These are phyloP conservation scores for Nakazawaea populi DNA, from an alignment of 805 yeast genomes.

Conservation along the genomic window DNA sequence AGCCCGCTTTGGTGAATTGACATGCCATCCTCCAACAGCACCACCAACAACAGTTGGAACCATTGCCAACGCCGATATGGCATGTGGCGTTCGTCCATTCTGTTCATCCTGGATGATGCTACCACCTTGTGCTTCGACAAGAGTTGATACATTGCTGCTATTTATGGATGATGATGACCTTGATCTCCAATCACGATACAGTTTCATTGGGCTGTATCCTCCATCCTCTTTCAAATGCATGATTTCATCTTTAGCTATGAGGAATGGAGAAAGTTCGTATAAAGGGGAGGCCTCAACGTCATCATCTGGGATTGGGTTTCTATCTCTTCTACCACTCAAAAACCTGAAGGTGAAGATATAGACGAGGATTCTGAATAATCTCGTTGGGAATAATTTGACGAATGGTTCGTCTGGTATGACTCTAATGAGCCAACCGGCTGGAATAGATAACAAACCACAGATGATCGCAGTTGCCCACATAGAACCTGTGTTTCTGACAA, in stretches of 20 bases:
- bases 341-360: slow-evolving; percentile 15
- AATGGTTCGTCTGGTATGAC: slow-evolving; percentile 80
- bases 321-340: slow-evolving; percentile 6
- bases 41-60: slow-evolving; percentile 54
- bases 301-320: background rate
- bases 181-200: slow-evolving; percentile 10
- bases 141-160: slow-evolving; percentile 8
- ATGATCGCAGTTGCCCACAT: slow-evolving; percentile 88
- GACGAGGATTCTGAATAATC: slow-evolving; percentile 31
- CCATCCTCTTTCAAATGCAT: slow-evolving; percentile 15
- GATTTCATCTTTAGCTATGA: slow-evolving; percentile 25
- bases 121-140: slow-evolving; percentile 1
- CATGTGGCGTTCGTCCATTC: slow-evolving; percentile 2
- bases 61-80: slow-evolving; percentile 38
- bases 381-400: slow-evolving; percentile 57
- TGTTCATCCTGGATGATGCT: background rate
- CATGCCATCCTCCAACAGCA: slow-evolving; percentile 48
- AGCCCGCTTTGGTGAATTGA: background rate
- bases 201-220: slow-evolving; percentile 4
- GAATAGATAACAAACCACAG: slow-evolving; percentile 77
- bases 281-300: slow-evolving; percentile 11
- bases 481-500: slow-evolving; percentile 70
- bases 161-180: slow-evolving; percentile 6
- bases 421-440: slow-evolving; percentile 73
- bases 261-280: slow-evolving; percentile 25